Evolutionary conservation across 2,329 filamentous ascomycete species (phyloP), one percentile per base, ranked within the genome.

Genomic region (Botrytis paeoniae): DNA sequence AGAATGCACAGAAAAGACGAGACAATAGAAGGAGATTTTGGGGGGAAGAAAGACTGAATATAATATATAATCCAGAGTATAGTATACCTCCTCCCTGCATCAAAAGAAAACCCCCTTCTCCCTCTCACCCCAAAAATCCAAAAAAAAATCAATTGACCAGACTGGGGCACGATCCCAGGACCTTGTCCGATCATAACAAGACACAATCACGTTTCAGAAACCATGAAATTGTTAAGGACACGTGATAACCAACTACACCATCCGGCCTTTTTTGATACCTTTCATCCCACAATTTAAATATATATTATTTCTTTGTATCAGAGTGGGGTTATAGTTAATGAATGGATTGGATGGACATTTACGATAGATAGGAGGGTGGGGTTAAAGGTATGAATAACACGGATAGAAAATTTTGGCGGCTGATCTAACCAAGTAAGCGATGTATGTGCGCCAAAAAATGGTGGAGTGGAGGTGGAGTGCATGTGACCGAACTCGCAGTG

Each of bases 201-300:
- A 12, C 45, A 12, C 6, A 25, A 25, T 25, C 45, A 10, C 20
- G 3, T 48, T 48, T 25, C 45, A 48, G 20, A 4, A 10, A 4
- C 1, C 0, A 10, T 5, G 32, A 29, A 60, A 35, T 20, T 68
- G 64, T 68, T 68, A 68, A 68, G 64, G 64, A 68, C 45, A 68
- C 64, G 64, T 68, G 64, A 68, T 68, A 68, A 54, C 64, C 64
- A 68, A 68, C 64, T 68, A 68, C 64, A 68, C 64, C 64, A 68
- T 68, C 64, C 45, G 45, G 64, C 64, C 64, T 54, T 8, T 29
- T 14, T 29, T 3, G 9, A 37, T 35, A 3, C 0, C 1, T 12
- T 0, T 0, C 0, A 0, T 0, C 0, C 0, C 0, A 0, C 20
- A 14, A 25, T 32, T 22, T 22, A 1, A 2, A 14, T 22, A 32